Evolutionary conservation across 768 basidiomycete species (phyloP).

Genomic region (Paxillus ammoniavirescens): DNA sequence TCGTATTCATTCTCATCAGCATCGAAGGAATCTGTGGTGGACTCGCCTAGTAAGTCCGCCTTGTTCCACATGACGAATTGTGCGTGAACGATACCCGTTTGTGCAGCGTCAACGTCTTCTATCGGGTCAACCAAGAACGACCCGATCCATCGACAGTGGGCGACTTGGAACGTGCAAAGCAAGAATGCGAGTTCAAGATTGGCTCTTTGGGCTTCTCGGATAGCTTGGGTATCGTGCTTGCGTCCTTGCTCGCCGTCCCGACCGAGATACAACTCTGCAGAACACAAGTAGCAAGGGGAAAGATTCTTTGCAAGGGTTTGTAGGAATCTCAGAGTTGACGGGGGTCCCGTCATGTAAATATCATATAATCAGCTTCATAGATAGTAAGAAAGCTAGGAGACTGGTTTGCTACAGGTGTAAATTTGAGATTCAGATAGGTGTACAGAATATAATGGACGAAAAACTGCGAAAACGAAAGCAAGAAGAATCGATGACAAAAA

Average conservation of each 20-base stretch:
- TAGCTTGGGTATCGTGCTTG: constrained; percentile 62
- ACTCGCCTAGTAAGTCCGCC: constrained; percentile 72
- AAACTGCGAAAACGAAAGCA: constrained; percentile 5
- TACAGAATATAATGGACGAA: background rate
- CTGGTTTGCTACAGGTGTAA: background rate
- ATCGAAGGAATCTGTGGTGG: constrained; percentile 93
- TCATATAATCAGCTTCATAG: background rate
- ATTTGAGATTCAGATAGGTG: background rate
- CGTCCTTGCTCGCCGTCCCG: constrained; percentile 39
- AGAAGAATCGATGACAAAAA: background rate
- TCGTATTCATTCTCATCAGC: constrained; percentile 77
- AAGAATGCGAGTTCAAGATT: constrained; percentile 87
- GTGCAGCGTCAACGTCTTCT: constrained; percentile 83
- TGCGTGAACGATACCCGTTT: background rate
- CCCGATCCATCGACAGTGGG: constrained; percentile 44
- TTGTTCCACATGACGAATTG: background rate
- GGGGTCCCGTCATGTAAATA: background rate
- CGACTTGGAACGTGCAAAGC: constrained; percentile 59
- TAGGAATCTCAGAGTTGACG: constrained; percentile 22
- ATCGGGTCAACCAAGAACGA: constrained; percentile 74
- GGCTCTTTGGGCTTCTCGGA: constrained; percentile 88
- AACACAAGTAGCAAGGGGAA: constrained; percentile 68
- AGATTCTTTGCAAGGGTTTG: constrained; percentile 64
- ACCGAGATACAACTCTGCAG: constrained; percentile 73
- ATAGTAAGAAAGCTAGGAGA: background rate